Evolutionary conservation across 1,284 basidiomycete species (phyloP), one percentile per base, ranked within the genome.

Genomic region (Fistulina hepatica): DNA sequence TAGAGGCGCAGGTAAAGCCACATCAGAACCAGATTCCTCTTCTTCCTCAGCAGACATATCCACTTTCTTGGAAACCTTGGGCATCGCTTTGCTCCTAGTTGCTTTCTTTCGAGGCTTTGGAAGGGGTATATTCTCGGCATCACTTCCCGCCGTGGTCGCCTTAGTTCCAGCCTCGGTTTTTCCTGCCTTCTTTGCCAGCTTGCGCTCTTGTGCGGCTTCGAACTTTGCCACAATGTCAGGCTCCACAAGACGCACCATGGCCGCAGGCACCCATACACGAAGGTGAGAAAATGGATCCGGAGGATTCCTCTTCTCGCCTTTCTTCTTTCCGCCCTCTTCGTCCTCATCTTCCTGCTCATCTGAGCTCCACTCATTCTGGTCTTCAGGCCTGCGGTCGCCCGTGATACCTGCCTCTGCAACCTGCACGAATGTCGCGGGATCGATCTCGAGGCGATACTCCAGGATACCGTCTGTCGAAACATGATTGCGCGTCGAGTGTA

Each of bases 221-320:
- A 67, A 84, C 15, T 70, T 68, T 33, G 71, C 61, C 7, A 77
- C 76, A 20, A 86, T 53, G 5, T 60, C 57, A 4, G 81, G 78
- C 39, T 76, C 74, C 4, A 74, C 83, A 34, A 75, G 56, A 12
- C 63, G 59, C 6, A 90, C 69, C 65, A 91, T 79, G 42, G 70
- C 76, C 11, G 79, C 81, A 1, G 84, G 81, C 62, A 85, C 65
- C 81, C 81, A 84, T 22, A 89, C 50, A 20, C 81, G 63, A 46
- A 83, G 48, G 46, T 69, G 64, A 37, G 60, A 61, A 20, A 61
- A 42, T 5, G 81, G 67, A 46, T 69, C 64, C 3, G 67, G 58
- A 5, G 67, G 64, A 10, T 54, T 48, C 43, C 63, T 69, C 51
- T 64, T 64, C 10, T 45, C 47, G 22, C 51, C 48, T 34, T 53